A percentile compares a stretch with the other conserved stretches of the same genome.
phyloP scores from a whole-genome alignment of 208 protist species.

The Leptomonas pyrrhocoris region DNA sequence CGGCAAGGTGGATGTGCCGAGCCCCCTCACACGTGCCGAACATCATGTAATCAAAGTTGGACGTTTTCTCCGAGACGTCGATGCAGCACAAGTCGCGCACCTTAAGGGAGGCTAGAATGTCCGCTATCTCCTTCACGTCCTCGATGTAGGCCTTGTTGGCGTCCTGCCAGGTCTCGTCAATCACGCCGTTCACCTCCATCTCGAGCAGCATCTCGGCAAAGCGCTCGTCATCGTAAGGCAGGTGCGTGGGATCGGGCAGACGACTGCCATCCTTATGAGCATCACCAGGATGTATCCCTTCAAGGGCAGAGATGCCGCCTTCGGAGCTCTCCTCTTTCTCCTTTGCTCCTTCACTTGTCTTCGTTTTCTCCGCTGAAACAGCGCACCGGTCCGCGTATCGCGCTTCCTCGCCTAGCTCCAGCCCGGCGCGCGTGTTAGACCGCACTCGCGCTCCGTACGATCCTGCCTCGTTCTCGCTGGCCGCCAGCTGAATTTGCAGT shows the following conservation, averaged over 20 bases:
- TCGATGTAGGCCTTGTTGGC: constrained; percentile 65
- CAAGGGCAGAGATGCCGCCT: background rate
- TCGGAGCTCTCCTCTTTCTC: background rate
- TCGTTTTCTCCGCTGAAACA: background rate
- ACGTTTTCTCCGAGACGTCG: constrained; percentile 81
- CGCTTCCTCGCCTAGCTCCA: constrained; percentile 31
- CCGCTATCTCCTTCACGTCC: constrained; percentile 78
- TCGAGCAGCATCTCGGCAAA: constrained; percentile 87
- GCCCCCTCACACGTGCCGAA: constrained; percentile 87
- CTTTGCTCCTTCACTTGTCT: background rate
- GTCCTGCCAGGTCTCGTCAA: constrained; percentile 90
- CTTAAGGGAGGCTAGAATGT: constrained; percentile 70
- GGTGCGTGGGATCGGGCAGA: constrained; percentile 21
- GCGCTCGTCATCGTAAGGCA: constrained; percentile 87
- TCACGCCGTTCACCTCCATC: constrained; percentile 89
- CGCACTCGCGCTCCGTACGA: constrained; percentile 10
- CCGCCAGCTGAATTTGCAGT: constrained; percentile 51
- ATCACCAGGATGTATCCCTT: background rate
- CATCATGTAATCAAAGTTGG: constrained; percentile 91
- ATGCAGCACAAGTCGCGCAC: constrained; percentile 89
- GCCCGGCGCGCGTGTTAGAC: constrained; percentile 46
- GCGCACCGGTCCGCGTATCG: constrained; percentile 10
- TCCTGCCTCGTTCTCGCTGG: constrained; percentile 9
- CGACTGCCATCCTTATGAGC: constrained; percentile 1
- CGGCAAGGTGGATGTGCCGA: constrained; percentile 88